Base-by-base conservation (phyloP, 805 yeast species). In the Metschnikowia baotianmanensis region DNA sequence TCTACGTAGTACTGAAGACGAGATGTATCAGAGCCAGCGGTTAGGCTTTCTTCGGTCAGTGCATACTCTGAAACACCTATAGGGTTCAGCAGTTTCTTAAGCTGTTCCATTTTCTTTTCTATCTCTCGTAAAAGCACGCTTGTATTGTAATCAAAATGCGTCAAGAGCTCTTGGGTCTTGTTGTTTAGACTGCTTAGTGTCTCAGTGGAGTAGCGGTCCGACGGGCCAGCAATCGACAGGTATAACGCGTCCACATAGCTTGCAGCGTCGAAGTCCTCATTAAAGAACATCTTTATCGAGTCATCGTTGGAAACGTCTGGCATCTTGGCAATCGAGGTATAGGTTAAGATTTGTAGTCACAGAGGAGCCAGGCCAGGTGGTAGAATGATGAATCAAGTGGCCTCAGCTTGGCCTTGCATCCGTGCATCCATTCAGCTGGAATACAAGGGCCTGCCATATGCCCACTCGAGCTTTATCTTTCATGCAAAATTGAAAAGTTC, bases 1-100 rank as follows among this genome's bases (percentile, higher is more conserved):
- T 80, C 83, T 31, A 80, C 62, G 54, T 82, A 83, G 57, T 83
- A 83, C 48, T 82, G 84, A 34, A 84, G 61, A 44, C 86, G 69
- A 8, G 84, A 75, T 1, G 78, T 70, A n/a, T 61, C 59, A 5
- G 36, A 11, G 29, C 56, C 51, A 11, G 55, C 40, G 7, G 44
- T 43, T 12, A 24, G 8, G 16, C 24, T 26, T 12, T 24, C 32
- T 6, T 35, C 36, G 11, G 30, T 30, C 24, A 23, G 49, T 11
- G 45, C 52, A 26, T 40, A 48, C 16, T 52, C 50, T 0, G 73
- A 61, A 34, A 68, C 67, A 1, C 78, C 71, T 9, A 76, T 67
- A 18, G 72, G 63, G n/a, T 74, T 71, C n/a, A 78, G 71, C 16
- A 79, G 67, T 25, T 69, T 65, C 34, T 76, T 73, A 32, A 83